Conservation (phyloP, 2,329 filamentous ascomycete species). For the Coniochaeta hoffmannii region DNA sequence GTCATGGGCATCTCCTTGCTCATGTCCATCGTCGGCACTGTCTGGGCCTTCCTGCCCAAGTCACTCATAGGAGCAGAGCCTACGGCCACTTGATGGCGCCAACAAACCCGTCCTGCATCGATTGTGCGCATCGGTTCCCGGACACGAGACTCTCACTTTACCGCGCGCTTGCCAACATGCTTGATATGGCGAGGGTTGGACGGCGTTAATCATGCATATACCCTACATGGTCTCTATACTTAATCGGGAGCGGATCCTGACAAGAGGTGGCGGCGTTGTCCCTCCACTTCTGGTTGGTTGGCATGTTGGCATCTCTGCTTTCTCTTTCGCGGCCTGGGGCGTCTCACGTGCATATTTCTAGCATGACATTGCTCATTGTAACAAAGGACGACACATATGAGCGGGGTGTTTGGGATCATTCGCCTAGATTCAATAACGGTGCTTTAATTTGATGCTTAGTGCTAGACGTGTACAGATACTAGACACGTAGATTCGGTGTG, state of each 20-base stretch:
- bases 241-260: not conserved
- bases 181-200: not conserved
- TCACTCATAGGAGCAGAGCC: conserved; percentile 54
- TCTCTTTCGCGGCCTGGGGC: not conserved
- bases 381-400: not conserved
- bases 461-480: too few species aligned
- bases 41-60: conserved; percentile 83
- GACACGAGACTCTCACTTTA: not conserved
- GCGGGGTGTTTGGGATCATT: not conserved
- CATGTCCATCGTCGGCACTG: conserved; percentile 70
- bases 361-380: not conserved
- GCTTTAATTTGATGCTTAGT: too few species aligned
- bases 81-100: not conserved
- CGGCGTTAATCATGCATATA: conserved; percentile 48
- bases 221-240: conserved; percentile 23
- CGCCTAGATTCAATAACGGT: too few species aligned
- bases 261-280: not conserved
- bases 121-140: not conserved
- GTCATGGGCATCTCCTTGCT: conserved; percentile 63
- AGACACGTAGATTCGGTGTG: too few species aligned
- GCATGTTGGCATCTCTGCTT: not conserved
- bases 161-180: not conserved
- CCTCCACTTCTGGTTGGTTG: not conserved
- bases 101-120: not conserved
- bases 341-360: not conserved